Percentiles rank a stretch among this genome's conserved stretches.
These are phyloP conservation scores for Leptodontidium sp. DNA, from an alignment of 2,329 filamentous ascomycete genomes.

Conservation along the genomic window DNA sequence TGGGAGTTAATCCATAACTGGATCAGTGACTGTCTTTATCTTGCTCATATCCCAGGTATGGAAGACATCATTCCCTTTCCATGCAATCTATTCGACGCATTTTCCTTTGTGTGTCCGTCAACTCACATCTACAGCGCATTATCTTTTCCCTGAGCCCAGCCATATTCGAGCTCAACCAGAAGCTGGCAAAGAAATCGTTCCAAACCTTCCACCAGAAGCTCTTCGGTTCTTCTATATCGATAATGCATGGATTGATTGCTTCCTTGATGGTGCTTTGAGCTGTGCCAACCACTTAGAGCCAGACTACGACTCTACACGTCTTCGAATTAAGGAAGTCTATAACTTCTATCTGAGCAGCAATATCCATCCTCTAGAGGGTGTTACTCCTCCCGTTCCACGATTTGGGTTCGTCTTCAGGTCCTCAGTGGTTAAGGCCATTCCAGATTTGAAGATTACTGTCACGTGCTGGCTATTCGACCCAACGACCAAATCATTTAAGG, in stretches of 20 bases:
- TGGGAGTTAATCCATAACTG: slow-evolving; percentile 50
- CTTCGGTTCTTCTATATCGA: slow-evolving; percentile 57
- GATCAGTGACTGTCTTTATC: slow-evolving; percentile 50
- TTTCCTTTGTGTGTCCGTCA: too few species aligned
- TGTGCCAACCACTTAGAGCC: slow-evolving; percentile 50
- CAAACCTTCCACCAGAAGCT: slow-evolving; percentile 47
- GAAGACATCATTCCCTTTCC: too few species aligned
- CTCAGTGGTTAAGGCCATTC: slow-evolving; percentile 49
- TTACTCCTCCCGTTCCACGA: slow-evolving; percentile 46
- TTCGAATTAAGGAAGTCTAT: slow-evolving; percentile 46
- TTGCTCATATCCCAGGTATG: slow-evolving; percentile 48
- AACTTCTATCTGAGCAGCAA: slow-evolving; percentile 46
- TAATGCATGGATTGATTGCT: slow-evolving; percentile 51
- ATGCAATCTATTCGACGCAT: too few species aligned
- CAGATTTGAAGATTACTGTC: slow-evolving; percentile 48
- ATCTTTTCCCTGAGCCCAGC: slow-evolving; percentile 50
- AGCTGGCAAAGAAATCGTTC: neutral
- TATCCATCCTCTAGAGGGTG: slow-evolving; percentile 13
- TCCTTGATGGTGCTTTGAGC: slow-evolving; percentile 55
- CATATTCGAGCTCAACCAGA: slow-evolving; percentile 27
- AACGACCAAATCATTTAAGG: neutral
- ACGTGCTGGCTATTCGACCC: slow-evolving; percentile 13
- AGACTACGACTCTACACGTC: slow-evolving; percentile 44
- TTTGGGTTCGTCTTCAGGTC: slow-evolving; percentile 53
- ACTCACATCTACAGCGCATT: slow-evolving; percentile 44